Percentiles rank a stretch among this genome's conserved stretches.
Conservation (phyloP, 2,329 filamentous ascomycete genomes). For the Penicillium nordicum region DNA sequence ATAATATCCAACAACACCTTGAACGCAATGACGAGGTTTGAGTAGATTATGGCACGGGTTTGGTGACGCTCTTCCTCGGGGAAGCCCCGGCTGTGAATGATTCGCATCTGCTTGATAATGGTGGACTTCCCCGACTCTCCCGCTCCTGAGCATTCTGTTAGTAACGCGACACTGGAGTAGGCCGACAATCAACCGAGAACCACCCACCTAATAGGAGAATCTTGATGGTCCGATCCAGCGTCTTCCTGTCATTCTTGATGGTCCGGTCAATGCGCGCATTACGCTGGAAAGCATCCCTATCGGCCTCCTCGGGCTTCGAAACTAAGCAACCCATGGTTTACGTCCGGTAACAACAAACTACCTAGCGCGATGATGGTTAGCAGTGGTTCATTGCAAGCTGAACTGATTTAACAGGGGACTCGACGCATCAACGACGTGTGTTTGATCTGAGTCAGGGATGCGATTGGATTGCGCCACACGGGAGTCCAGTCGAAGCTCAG, state of each 20-base stretch:
- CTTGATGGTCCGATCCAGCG: conserved; percentile 83
- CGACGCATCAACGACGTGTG: background rate
- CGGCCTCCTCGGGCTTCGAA: conserved; percentile 41
- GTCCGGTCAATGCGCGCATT: conserved; percentile 75
- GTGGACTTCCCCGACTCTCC: conserved; percentile 96
- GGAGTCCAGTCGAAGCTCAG: conserved; percentile 4
- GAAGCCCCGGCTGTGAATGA: conserved; percentile 93
- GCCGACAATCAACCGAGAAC: background rate
- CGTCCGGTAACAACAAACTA: conserved; percentile 3
- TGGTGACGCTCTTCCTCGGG: conserved; percentile 84
- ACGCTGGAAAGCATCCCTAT: conserved; percentile 42
- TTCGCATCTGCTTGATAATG: conserved; percentile 97
- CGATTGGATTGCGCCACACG: conserved; percentile 10
- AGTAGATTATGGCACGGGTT: conserved; percentile 93
- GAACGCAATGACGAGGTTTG: conserved; percentile 89
- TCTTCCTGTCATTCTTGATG: conserved; percentile 84
- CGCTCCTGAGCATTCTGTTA: conserved; percentile 62
- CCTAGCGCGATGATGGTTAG: conserved; percentile 10
- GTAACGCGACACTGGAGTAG: background rate
- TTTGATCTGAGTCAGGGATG: conserved; percentile 25
- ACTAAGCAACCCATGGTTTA: conserved; percentile 45
- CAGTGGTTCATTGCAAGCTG: conserved; percentile 1
- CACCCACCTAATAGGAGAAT: conserved; percentile 80
- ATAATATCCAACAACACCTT: conserved; percentile 88
- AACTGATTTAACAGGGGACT: background rate